Conservation (phyloP, 768 basidiomycete genomes). For the Serendipita sp. region DNA sequence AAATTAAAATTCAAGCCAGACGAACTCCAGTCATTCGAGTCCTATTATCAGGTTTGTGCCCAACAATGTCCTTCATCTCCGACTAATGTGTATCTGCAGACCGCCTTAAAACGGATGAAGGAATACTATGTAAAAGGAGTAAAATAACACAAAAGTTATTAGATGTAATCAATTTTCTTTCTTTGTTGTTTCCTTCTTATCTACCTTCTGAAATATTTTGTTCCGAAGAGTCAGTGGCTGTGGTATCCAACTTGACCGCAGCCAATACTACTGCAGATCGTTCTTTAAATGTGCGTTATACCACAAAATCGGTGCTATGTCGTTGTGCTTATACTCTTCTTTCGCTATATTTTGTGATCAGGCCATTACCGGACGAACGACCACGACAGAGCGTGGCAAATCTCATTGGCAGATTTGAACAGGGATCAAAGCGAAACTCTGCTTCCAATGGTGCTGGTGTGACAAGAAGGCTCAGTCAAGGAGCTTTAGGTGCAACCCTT, state of each 20-base stretch:
- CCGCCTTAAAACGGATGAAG: not conserved
- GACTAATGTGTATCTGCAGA: not conserved
- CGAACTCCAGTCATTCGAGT: conserved; percentile 37
- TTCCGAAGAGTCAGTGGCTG: too few species aligned
- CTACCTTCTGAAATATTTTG: too few species aligned
- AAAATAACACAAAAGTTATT: too few species aligned
- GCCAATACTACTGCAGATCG: too few species aligned
- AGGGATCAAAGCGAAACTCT: conserved; percentile 52
- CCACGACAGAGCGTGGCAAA: conserved; percentile 78
- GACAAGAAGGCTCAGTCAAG: not conserved
- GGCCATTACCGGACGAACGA: conserved; percentile 78
- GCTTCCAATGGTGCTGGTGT: conserved; percentile 15
- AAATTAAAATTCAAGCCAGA: conserved; percentile 46
- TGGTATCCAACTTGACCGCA: too few species aligned
- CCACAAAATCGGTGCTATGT: too few species aligned
- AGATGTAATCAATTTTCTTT: too few species aligned
- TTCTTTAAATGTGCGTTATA: too few species aligned
- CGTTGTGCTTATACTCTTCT: not conserved
- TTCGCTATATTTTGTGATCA: conserved; percentile 17
- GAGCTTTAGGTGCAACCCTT: not conserved
- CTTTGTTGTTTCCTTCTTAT: too few species aligned
- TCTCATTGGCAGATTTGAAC: conserved; percentile 79
- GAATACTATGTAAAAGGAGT: not conserved
- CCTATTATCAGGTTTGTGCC: conserved; percentile 49
- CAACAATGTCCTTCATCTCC: not conserved